Conservation (phyloP, 2,329 filamentous ascomycete genomes). For the Nemania abortiva region DNA sequence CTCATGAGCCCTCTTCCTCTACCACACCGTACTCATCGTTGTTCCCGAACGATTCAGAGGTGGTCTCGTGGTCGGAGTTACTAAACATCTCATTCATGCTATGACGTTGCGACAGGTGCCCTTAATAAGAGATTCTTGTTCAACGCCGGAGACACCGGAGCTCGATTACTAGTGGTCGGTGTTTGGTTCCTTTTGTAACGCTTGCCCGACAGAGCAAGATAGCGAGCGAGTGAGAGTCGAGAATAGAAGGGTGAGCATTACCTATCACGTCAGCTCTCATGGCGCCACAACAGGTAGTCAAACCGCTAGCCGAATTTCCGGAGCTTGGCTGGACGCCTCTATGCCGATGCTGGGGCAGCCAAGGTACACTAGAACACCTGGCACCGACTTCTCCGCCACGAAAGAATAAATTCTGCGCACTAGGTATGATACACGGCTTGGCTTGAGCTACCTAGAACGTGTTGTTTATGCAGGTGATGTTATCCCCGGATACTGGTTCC, state of each 20-base stretch:
- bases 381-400: neutral
- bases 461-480: neutral
- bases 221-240: neutral
- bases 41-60: neutral
- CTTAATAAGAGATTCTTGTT: neutral
- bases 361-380: neutral
- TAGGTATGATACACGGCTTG: too few relatives aligned
- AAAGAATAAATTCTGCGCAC: neutral
- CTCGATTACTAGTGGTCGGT: conserved; percentile 1
- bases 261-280: conserved; percentile 12
- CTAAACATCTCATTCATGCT: neutral
- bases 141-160: neutral
- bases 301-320: neutral
- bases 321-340: neutral
- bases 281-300: conserved; percentile 8
- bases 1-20: too few relatives aligned
- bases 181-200: conserved; percentile 1
- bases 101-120: neutral
- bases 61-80: too few relatives aligned
- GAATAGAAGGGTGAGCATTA: neutral
- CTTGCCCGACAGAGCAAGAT: neutral
- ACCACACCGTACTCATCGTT: too few relatives aligned
- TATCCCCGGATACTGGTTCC: neutral
- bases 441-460: too few relatives aligned
- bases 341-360: neutral